Conservation (phyloP, 129 eudicot genomes). For the Ambrosia artemisiifolia region DNA sequence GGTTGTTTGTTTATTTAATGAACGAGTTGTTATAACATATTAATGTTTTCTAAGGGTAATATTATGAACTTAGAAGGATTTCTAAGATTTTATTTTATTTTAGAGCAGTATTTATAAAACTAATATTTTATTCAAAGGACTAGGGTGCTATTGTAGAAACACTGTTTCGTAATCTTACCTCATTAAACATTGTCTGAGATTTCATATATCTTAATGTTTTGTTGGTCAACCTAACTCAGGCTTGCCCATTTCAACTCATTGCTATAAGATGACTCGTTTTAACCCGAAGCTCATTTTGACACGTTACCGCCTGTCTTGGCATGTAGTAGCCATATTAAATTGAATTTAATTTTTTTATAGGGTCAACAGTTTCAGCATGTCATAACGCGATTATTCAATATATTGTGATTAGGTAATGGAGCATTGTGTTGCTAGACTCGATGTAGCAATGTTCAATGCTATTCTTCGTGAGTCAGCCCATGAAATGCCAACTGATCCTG, state of each 20-base stretch:
- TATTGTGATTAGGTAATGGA: constrained; percentile 65
- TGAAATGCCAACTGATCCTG: constrained; percentile 96
- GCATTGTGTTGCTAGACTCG: constrained; percentile 88
- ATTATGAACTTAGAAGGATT: neutral
- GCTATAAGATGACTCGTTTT: neutral
- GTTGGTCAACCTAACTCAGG: neutral
- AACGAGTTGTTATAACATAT: neutral
- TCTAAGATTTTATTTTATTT: neutral
- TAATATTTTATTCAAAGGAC: neutral
- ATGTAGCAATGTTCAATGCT: constrained; percentile 98
- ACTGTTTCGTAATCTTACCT: neutral
- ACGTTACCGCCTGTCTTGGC: neutral
- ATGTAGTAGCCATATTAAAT: neutral
- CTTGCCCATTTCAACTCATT: neutral
- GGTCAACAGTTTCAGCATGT: constrained; percentile 5
- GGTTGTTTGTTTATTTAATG: neutral
- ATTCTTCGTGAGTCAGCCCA: constrained; percentile 92
- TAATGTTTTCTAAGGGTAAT: neutral
- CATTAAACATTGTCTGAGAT: too few relatives aligned
- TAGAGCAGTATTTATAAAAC: neutral
- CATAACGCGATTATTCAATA: neutral
- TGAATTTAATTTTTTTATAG: neutral
- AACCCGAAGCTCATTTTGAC: neutral
- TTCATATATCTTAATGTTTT: neutral
- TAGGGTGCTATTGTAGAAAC: neutral